Percentiles rank a stretch among this genome's conserved stretches.
These are phyloP conservation scores for Cladophialophora psammophila DNA, from an alignment of 2,329 filamentous ascomycete genomes.

Conservation along the genomic window DNA sequence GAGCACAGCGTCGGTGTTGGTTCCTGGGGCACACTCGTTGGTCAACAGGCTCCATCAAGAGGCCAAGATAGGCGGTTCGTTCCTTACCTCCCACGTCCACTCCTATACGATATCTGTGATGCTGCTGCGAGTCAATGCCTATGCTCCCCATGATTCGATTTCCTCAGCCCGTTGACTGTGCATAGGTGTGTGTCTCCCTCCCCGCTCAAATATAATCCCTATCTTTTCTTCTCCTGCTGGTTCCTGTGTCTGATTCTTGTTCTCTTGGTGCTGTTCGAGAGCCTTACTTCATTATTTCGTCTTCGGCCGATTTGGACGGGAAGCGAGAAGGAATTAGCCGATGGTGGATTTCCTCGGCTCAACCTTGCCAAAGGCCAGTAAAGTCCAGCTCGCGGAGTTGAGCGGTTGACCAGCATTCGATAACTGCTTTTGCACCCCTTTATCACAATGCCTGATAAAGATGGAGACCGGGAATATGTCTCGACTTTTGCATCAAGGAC, in stretches of 20 bases:
- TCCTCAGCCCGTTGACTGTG: background rate
- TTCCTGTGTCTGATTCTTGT: background rate
- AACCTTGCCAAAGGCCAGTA: background rate
- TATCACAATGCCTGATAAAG: background rate
- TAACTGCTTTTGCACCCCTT: background rate
- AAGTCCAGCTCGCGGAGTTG: background rate
- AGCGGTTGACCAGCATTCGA: background rate
- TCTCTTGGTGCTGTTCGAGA: background rate
- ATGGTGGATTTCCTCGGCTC: background rate
- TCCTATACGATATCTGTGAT: conserved; percentile 27
- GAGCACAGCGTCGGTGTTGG: conserved; percentile 35
- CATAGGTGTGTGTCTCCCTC: background rate
- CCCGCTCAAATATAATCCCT: background rate
- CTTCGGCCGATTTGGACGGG: background rate
- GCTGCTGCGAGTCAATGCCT: conserved; percentile 14
- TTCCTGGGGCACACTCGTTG: conserved; percentile 8
- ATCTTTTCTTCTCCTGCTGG: background rate
- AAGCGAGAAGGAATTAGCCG: background rate
- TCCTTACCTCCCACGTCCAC: conserved; percentile 32
- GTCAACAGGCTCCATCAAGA: background rate
- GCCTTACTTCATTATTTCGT: too few relatives aligned
- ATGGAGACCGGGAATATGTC: background rate
- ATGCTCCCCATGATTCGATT: conserved; percentile 29
- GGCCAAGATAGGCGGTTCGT: background rate
- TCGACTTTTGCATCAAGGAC: too few relatives aligned